Percentiles rank a stretch among this genome's conserved stretches.
phyloP scores from a whole-genome alignment of 208 protist genomes.

The Giardia muris region DNA sequence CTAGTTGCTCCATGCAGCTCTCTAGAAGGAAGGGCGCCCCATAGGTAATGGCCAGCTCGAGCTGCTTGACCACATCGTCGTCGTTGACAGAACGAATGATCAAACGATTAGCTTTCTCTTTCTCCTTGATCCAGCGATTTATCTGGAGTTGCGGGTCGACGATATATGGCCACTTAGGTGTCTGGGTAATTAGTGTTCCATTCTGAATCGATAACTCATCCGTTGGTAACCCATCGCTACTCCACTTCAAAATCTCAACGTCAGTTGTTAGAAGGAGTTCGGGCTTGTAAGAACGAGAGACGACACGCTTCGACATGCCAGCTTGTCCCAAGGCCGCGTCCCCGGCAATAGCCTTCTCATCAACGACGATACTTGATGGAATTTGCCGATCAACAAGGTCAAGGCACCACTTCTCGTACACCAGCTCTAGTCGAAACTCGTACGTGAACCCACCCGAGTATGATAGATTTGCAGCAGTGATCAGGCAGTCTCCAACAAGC shows the following conservation, averaged over 20 bases:
- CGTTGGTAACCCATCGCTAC: slow-evolving; percentile 76
- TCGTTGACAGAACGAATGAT: slow-evolving; percentile 79
- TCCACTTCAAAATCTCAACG: slow-evolving; percentile 83
- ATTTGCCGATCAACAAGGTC: slow-evolving; percentile 64
- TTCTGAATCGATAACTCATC: slow-evolving; percentile 93
- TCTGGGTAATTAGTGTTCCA: slow-evolving; percentile 74
- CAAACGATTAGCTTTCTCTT: slow-evolving; percentile 69
- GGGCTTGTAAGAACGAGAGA: slow-evolving; percentile 55
- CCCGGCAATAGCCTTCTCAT: background rate
- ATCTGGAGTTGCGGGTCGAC: slow-evolving; percentile 96
- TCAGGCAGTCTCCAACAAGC: slow-evolving; percentile 87
- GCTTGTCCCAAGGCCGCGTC: background rate
- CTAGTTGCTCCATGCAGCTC: slow-evolving; percentile 89
- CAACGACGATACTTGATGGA: slow-evolving; percentile 55
- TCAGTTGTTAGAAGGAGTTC: slow-evolving; percentile 73
- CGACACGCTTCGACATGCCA: background rate
- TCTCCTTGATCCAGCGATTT: slow-evolving; percentile 89
- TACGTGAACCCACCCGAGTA: slow-evolving; percentile 84
- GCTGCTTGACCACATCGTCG: slow-evolving; percentile 77
- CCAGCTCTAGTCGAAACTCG: slow-evolving; percentile 71
- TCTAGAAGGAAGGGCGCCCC: slow-evolving; percentile 91
- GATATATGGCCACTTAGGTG: slow-evolving; percentile 75
- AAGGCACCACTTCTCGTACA: slow-evolving; percentile 62
- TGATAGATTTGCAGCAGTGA: slow-evolving; percentile 76
- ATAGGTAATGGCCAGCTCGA: slow-evolving; percentile 86